phyloP scores from a whole-genome alignment of 2,329 filamentous ascomycete genomes.

The Fusarium pseudocircinatum region DNA sequence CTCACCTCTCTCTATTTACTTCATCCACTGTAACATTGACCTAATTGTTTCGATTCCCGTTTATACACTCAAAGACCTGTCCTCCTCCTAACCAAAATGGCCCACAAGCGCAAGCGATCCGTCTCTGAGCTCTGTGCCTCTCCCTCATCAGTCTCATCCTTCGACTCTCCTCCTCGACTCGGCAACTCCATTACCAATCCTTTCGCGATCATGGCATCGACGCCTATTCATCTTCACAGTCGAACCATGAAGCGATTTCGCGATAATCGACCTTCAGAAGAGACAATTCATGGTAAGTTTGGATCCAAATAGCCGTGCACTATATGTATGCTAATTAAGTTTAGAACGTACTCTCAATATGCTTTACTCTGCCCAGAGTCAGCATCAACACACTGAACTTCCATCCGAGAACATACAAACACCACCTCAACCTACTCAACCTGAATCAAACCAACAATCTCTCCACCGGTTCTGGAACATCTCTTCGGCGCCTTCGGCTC shows the following conservation, averaged over 20 bases:
- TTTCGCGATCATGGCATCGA: slow-evolving; percentile 47
- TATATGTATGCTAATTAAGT: slow-evolving; percentile 17
- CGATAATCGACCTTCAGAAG: slow-evolving; percentile 66
- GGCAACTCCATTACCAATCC: slow-evolving; percentile 46
- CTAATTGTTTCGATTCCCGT: neutral
- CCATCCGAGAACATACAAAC: slow-evolving; percentile 13
- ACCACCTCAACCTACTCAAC: neutral
- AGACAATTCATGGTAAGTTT: slow-evolving; percentile 63
- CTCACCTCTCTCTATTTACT: slow-evolving; percentile 7
- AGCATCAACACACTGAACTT: slow-evolving; percentile 18
- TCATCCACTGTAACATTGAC: neutral
- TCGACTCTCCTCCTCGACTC: slow-evolving; percentile 50
- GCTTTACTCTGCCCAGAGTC: slow-evolving; percentile 65
- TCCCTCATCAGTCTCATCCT: slow-evolving; percentile 55
- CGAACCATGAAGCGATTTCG: slow-evolving; percentile 71
- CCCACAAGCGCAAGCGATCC: slow-evolving; percentile 72
- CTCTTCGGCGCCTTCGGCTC: slow-evolving; percentile 48
- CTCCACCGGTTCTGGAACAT: slow-evolving; percentile 72
- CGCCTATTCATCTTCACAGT: slow-evolving; percentile 59
- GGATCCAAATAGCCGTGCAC: neutral
- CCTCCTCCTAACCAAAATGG: slow-evolving; percentile 37
- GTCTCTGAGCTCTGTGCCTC: slow-evolving; percentile 64
- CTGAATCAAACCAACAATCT: slow-evolving; percentile 55
- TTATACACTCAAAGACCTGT: too few species aligned
- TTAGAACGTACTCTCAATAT: slow-evolving; percentile 66